These are phyloP conservation scores for Athelia sp. DNA, from an alignment of 1,284 basidiomycete genomes.

Conservation along the genomic window DNA sequence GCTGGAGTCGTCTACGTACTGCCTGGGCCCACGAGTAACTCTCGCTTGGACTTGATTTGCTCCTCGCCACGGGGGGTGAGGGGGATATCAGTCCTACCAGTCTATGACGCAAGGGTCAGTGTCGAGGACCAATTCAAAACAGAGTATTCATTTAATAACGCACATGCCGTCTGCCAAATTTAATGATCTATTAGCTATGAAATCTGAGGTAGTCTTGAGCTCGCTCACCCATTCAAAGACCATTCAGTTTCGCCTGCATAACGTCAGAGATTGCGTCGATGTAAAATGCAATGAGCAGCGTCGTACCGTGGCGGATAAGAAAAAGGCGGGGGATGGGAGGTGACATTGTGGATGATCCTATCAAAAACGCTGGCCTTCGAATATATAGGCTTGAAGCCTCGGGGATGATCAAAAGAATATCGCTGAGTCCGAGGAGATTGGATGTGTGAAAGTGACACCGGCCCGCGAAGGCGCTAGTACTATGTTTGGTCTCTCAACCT, in stretches of 20 bases:
- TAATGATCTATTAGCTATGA: constrained; percentile 5
- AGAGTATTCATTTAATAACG: constrained; percentile 11
- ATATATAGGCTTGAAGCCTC: not conserved
- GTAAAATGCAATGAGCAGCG: constrained; percentile 1
- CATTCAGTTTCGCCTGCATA: constrained; percentile 85
- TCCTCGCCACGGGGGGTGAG: constrained; percentile 79
- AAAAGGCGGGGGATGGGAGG: constrained; percentile 71
- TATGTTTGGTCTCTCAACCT: not conserved
- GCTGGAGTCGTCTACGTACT: constrained; percentile 44
- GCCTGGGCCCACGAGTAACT: constrained; percentile 67
- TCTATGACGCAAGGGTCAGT: constrained; percentile 51
- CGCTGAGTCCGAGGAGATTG: not conserved
- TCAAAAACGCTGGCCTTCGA: not conserved
- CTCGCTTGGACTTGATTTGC: constrained; percentile 64
- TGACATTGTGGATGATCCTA: constrained; percentile 21
- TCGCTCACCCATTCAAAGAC: constrained; percentile 76
- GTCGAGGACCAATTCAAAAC: not conserved
- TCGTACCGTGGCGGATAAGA: constrained; percentile 69
- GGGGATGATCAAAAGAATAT: no score
- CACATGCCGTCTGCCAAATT: constrained; percentile 63
- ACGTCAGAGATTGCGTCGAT: constrained; percentile 7
- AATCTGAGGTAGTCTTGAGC: constrained; percentile 1
- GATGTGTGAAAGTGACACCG: not conserved
- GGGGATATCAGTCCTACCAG: constrained; percentile 84
- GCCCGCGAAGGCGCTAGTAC: not conserved